Base-by-base conservation (phyloP, 1,284 basidiomycete species). In the Austroboletus novae-zelandiae region DNA sequence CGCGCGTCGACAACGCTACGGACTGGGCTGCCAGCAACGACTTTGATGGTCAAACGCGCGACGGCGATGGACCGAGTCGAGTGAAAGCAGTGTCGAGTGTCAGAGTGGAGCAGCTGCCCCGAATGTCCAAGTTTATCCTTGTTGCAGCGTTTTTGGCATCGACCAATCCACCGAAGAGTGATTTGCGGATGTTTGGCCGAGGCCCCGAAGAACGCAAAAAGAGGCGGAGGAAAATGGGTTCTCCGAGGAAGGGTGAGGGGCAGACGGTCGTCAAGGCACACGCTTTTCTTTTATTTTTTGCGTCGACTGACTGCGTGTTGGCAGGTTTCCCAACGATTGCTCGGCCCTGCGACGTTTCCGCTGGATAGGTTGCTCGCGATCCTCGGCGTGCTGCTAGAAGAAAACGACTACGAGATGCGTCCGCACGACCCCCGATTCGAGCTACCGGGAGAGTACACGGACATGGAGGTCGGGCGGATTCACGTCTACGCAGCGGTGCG, bases 331-430 rank as follows among this genome's bases (percentile, higher is more conserved):
- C 91, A 93, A 66, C 76, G 86, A 20, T 77, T 94, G 6, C 71
- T 90, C 5, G 94, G 94, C 0, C 94, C 94, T 1, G 76, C 80
- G 42, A 68, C 88, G 0, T 96, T 96, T 64, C 81, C 89, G 0
- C 69, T 96, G 1, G 94, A 97, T 63, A 74, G 94, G 18, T 70
- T 97, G 45, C 65, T 94, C 1, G 91, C 92, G 0, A 88, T 97
- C 48, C 79, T 95, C 8, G 91, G 91, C 2, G 80, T 86, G 0
- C 71, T 98, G 9, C 71, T 94, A 34, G 87, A 91, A 51, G 93
- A 96, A 65, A 84, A 94, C 56, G 91, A 89, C 53, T 75, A 73
- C 0, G 81, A 85, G 13, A 67, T 64, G 7, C 71, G 81, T 11
- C 70, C 62, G 13, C 70, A 71, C 23, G 76, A 67, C 42, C 75